Conservation (phyloP, 148 eudicot species). For the Vaccinium macrocarpon region DNA sequence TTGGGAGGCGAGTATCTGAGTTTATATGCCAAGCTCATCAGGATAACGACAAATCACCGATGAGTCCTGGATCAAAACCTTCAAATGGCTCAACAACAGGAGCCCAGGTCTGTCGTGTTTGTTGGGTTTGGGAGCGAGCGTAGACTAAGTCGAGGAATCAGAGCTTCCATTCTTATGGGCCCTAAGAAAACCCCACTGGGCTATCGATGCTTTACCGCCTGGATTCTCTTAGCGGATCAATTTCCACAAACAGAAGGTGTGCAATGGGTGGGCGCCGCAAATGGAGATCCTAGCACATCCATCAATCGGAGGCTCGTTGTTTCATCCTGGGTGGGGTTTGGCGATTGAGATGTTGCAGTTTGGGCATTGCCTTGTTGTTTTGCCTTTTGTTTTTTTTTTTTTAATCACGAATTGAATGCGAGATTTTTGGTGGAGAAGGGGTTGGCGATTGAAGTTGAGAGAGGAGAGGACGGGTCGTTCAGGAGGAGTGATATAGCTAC, state of each 20-base stretch:
- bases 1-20: slow-evolving; percentile 19
- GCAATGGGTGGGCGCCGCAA: slow-evolving; percentile 33
- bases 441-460: slow-evolving; percentile 31
- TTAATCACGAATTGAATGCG: slow-evolving; percentile 33
- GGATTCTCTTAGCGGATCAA: slow-evolving; percentile 6
- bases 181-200: slow-evolving; percentile 15
- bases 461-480: slow-evolving; percentile 22
- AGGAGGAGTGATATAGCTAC: slow-evolving; percentile 4
- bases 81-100: slow-evolving; percentile 27
- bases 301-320: slow-evolving; percentile 25
- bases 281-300: slow-evolving; percentile 30
- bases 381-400: slow-evolving; percentile 20
- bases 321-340: slow-evolving; percentile 32
- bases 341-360: slow-evolving; percentile 22
- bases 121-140: slow-evolving; percentile 31
- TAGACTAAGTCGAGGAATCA: slow-evolving; percentile 14
- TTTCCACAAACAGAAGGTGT: slow-evolving; percentile 14
- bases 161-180: slow-evolving; percentile 25
- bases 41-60: neutral
- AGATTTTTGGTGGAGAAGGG: slow-evolving; percentile 32
- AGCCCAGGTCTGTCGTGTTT: slow-evolving; percentile 18
- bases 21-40: neutral
- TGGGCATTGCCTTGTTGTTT: slow-evolving; percentile 21
- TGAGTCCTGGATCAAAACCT: slow-evolving; percentile 14
- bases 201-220: slow-evolving; percentile 18